Base-by-base conservation (phyloP, 169 alveolate genomes). In the Eimeria acervulina region DNA sequence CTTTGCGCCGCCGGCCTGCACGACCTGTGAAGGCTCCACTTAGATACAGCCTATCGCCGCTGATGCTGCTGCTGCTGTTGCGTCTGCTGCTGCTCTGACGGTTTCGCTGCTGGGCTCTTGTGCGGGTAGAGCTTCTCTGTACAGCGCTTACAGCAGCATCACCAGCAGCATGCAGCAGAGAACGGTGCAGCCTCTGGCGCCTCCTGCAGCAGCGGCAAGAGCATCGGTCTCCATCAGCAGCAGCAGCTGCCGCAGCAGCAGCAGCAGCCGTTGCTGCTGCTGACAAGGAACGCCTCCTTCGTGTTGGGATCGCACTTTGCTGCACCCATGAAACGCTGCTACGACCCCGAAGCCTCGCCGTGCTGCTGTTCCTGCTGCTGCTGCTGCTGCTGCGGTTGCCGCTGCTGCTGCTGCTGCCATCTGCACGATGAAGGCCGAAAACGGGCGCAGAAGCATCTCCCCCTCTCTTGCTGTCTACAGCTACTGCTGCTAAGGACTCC, bases 1-100 rank as follows among this genome's bases (percentile, higher is more conserved):
- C 81, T 36, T 36, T 28, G 51, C 44, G 81, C 42, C 81, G 40
- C 6, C 33, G 42, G 23, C 47, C 44, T 36, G 70, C 66, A 2
- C 81, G 81, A 59, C 17, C 19, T 59, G 28, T 59, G n/a, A 19
- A 59, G 52, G 8, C 19, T 10, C 61, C 59, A 3, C 87, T 38
- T 38, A 38, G 51, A 15, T 76, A 40, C 26, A 76, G 87, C 70
- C 66, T 47, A 17, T 1, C 59, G 66, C 90, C 72, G 40, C 47
- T 15, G 70, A 2, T 81, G 70, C 90, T 81, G 90, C 90, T 81
- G 90, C 90, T 44, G 72, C 90, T 81, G 90, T 47, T 81, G 70
- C 72, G 42, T 44, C 68, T 6, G 70, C 40, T 44, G 90, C 72
- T 44, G 52, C 66, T 47, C 38, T 42, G 70, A 26, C 47, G 90